Conservation (phyloP, 805 yeast species). For the Yarrowia porcina region DNA sequence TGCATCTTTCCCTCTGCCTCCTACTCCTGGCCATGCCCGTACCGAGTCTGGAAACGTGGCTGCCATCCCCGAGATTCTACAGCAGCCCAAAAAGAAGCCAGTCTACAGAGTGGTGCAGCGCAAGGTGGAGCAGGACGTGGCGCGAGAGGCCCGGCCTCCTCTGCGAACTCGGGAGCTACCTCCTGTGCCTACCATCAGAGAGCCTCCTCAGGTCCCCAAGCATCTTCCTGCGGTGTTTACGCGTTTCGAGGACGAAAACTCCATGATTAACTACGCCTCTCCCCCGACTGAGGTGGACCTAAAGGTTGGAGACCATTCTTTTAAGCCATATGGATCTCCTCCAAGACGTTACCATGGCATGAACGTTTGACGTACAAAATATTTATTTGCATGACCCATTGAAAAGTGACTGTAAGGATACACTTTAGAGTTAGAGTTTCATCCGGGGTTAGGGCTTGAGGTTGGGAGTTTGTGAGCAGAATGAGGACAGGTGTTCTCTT, state of each 20-base stretch:
- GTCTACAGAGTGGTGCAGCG: slow-evolving; percentile 4
- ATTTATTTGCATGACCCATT: slow-evolving; percentile 18
- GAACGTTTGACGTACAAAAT: slow-evolving; percentile 25
- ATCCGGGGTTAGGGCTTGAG: too few species aligned
- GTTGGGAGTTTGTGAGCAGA: too few species aligned
- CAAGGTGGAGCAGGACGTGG: not conserved
- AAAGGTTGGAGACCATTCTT: slow-evolving; percentile 28
- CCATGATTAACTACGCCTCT: slow-evolving; percentile 11
- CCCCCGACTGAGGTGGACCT: not conserved
- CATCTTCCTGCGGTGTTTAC: slow-evolving; percentile 11
- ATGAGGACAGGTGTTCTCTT: too few species aligned
- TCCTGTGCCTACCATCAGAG: slow-evolving; percentile 1
- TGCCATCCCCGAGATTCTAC: slow-evolving; percentile 5
- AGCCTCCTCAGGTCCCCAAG: not conserved
- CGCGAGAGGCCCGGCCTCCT: not conserved
- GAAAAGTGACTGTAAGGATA: too few species aligned
- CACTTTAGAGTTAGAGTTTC: too few species aligned
- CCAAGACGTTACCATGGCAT: slow-evolving; percentile 28
- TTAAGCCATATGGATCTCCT: slow-evolving; percentile 30
- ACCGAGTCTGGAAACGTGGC: slow-evolving; percentile 11
- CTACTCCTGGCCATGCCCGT: slow-evolving; percentile 9
- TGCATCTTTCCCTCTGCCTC: not conserved
- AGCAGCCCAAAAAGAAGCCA: not conserved
- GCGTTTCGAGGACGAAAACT: slow-evolving; percentile 22
- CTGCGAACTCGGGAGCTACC: not conserved